Evolutionary conservation across 805 yeast species (phyloP), one percentile per base, ranked within the genome.

Genomic region (Kuraishia cidri): DNA sequence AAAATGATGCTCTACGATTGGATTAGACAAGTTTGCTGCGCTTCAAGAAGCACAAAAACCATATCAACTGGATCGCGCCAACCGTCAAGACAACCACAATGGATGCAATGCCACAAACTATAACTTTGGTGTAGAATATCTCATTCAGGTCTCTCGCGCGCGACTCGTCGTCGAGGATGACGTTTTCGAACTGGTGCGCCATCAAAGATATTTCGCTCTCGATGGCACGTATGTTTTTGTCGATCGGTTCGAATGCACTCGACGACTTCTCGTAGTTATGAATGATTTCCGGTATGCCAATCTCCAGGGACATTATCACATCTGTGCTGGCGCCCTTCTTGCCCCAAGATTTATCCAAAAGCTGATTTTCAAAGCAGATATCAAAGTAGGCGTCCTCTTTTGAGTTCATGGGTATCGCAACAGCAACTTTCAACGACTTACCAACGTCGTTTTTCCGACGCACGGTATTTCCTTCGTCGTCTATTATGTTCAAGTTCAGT

Each of bases 331-430:
- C 28, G 2, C 47, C 46, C 13, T 24, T 26, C 1, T 47, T 35
- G 30, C 35, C 49, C 57, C 58, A 52, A 2, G 57, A 52, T 29
- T 43, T 44, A 35, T 55, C 54, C 22, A 43, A 26, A 33, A 44
- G 46, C 12, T 42, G 29, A 28, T 48, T 55, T 30, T 55, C 60
- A 33, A 54, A 54, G 33, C 60, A 55, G 15, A 55, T 27, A 35
- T 50, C 56, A 13, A 52, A 26, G 31, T 45, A 46, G 21, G 37
- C 42, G 16, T 37, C 41, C 6, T 41, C 38, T 21, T 31, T 30
- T 28, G 37, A 33, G 17, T 20, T 26, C 5, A 46, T 23, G 4
- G 54, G 52, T 23, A 42, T 43, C 31, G 48, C 47, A 5, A 51
- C 33, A 3, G 45, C 47, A 33, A 52, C 23, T 1, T 42, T 11